Evolutionary conservation across 2,329 filamentous ascomycete genomes (phyloP).

Genomic region (Fusarium irregulare): DNA sequence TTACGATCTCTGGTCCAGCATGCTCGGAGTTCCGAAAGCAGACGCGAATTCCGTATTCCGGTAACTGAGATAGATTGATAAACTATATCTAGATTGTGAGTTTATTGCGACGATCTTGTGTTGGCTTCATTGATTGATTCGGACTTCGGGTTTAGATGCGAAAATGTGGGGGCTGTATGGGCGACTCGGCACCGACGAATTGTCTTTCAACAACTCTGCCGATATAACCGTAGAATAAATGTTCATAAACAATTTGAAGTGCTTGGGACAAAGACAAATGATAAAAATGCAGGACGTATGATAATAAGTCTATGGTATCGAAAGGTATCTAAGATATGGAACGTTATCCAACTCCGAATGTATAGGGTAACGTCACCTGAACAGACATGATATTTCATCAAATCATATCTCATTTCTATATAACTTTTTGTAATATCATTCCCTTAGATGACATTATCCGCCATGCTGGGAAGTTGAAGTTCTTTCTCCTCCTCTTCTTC

Average conservation of each 20-base stretch:
- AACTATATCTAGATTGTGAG: not conserved
- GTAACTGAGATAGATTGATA: not conserved
- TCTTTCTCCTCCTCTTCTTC: slow-evolving; percentile 45
- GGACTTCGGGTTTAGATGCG: not conserved
- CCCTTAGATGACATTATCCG: slow-evolving; percentile 50
- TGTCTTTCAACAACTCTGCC: not conserved
- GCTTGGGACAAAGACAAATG: not conserved
- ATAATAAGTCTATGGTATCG: not conserved
- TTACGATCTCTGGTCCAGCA: not conserved
- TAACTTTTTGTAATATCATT: not conserved
- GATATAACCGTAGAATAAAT: not conserved
- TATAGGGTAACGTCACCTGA: slow-evolving; percentile 11
- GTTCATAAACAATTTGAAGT: not conserved
- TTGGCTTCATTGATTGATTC: not conserved
- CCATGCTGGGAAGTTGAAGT: slow-evolving; percentile 5
- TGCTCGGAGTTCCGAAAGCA: slow-evolving; percentile 3
- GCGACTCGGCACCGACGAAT: not conserved
- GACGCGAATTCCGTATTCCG: not conserved
- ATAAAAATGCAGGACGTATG: not conserved
- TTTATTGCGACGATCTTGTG: not conserved
- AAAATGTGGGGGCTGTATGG: not conserved
- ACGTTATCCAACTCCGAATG: no score
- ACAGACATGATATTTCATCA: slow-evolving; percentile 1
- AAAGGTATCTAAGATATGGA: not conserved
- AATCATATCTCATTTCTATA: slow-evolving; percentile 23